phyloP scores from a whole-genome alignment of 2,329 filamentous ascomycete genomes.

The Blastomyces parvus region DNA sequence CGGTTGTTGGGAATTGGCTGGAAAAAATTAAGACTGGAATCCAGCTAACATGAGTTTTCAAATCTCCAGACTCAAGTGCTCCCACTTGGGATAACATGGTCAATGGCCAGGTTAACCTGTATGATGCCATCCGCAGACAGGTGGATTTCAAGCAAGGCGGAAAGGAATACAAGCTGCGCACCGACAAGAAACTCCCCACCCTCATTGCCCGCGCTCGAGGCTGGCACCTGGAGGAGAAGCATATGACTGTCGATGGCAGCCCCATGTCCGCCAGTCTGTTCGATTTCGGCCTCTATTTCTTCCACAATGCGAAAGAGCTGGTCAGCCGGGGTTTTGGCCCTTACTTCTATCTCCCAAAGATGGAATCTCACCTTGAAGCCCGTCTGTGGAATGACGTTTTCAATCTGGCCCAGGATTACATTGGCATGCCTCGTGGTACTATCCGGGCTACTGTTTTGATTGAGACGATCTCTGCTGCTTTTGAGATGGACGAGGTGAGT shows the following conservation, averaged over 20 bases:
- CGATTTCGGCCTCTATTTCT: slow-evolving; percentile 98
- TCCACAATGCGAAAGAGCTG: slow-evolving; percentile 89
- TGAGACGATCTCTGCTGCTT: slow-evolving; percentile 93
- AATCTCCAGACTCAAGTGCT: slow-evolving; percentile 67
- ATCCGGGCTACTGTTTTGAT: slow-evolving; percentile 94
- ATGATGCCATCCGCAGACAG: slow-evolving; percentile 87
- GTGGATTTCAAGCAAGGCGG: slow-evolving; percentile 92
- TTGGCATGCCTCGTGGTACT: slow-evolving; percentile 79
- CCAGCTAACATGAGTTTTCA: background rate
- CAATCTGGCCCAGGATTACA: slow-evolving; percentile 88
- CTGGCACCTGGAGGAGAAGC: slow-evolving; percentile 98
- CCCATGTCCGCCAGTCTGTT: slow-evolving; percentile 87
- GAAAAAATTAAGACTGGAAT: slow-evolving; percentile 5
- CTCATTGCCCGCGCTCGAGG: slow-evolving; percentile 90
- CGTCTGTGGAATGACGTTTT: slow-evolving; percentile 97
- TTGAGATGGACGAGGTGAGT: slow-evolving; percentile 88
- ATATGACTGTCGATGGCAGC: slow-evolving; percentile 90
- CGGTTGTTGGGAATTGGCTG: background rate
- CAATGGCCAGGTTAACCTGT: slow-evolving; percentile 94
- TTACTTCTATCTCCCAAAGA: slow-evolving; percentile 97
- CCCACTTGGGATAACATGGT: slow-evolving; percentile 99
- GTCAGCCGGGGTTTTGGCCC: slow-evolving; percentile 76
- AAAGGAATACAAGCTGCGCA: slow-evolving; percentile 97
- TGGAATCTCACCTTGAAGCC: slow-evolving; percentile 96
- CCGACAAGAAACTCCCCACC: slow-evolving; percentile 75